A percentile compares a stretch with the other conserved stretches of the same genome.
phyloP scores from a whole-genome alignment of 129 eudicot species.

The Silybum marianum region DNA sequence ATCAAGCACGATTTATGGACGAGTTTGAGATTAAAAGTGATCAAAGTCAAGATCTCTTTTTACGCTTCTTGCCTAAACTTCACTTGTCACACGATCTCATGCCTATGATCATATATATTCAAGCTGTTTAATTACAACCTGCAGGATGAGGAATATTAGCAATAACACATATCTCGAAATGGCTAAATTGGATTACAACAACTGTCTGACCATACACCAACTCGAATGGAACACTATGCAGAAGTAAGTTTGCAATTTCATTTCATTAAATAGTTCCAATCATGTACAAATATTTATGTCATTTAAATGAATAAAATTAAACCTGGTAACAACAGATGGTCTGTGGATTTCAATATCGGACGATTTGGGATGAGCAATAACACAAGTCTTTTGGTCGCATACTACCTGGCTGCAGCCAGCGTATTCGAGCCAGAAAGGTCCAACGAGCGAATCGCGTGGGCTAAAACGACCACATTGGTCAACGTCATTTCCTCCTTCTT shows the following conservation, averaged over 20 bases:
- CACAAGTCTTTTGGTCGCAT: conserved; percentile 35
- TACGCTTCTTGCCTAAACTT: too few species aligned
- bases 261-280: too few species aligned
- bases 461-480: conserved; percentile 44
- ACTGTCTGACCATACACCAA: conserved; percentile 50
- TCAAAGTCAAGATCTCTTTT: too few species aligned
- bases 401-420: conserved; percentile 50
- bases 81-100: too few species aligned
- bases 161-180: conserved; percentile 65
- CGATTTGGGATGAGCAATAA: conserved; percentile 19
- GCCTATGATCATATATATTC: too few species aligned
- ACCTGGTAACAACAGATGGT: conserved; percentile 41
- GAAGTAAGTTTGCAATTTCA: conserved; percentile 34
- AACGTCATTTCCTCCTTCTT: conserved; percentile 32
- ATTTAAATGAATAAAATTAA: background rate
- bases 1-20: too few species aligned
- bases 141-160: conserved; percentile 62
- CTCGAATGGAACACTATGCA: conserved; percentile 56
- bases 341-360: conserved; percentile 20
- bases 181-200: conserved; percentile 65
- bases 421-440: conserved; percentile 52
- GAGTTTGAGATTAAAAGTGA: too few species aligned
- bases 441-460: conserved; percentile 52
- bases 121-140: background rate
- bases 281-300: too few species aligned